Evolutionary conservation across 164 flowering plant species (phyloP), one percentile per base, ranked within the genome.

Genomic region (Paratinospora sagittata): DNA sequence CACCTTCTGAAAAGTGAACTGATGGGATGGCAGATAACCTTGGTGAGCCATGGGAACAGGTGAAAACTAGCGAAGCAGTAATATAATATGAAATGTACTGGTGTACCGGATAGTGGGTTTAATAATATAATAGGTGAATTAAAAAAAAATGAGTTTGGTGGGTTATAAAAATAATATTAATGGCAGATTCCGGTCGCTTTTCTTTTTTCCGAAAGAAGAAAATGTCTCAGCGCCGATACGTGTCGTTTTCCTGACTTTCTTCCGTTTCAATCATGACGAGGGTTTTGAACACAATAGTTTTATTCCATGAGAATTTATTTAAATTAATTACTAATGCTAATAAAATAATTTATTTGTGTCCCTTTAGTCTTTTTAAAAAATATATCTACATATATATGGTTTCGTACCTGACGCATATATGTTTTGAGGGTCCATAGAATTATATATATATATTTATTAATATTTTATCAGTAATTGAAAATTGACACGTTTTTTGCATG

Each of bases 21-120:
- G 5, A 7, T 16, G 58, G 58, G 19, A 21, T 16, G 19, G 58
- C 5, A 6, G 58, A 52, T 52, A 39, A 52, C 58, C 19, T 52
- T n/a, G 58, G 1, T n/a, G n/a, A n/a, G n/a, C n/a, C n/a, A n/a
- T n/a, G n/a, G n/a, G n/a, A n/a, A n/a, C n/a, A n/a, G n/a, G n/a
- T n/a, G n/a, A n/a, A n/a, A n/a, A n/a, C n/a, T n/a, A n/a, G n/a
- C n/a, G 58, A 10, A 24, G 74, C 16, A 65, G 64, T 72, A 65
- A 52, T 65, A 49, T 65, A 72, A 72, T 49, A 65, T 52, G 1
- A 24, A 8, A 36, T 34, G 23, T 33, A 2, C 37, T 10, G 74
- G 24, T 73, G 66, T 67, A 73, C 43, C 37, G 67, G 61, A 73
- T 73, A 66, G 17, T 73, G 76, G 76, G 61, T 52, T 23, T 73